These are phyloP conservation scores for Nyssa sinensis DNA, from an alignment of 148 eudicot species.

Conservation along the genomic window DNA sequence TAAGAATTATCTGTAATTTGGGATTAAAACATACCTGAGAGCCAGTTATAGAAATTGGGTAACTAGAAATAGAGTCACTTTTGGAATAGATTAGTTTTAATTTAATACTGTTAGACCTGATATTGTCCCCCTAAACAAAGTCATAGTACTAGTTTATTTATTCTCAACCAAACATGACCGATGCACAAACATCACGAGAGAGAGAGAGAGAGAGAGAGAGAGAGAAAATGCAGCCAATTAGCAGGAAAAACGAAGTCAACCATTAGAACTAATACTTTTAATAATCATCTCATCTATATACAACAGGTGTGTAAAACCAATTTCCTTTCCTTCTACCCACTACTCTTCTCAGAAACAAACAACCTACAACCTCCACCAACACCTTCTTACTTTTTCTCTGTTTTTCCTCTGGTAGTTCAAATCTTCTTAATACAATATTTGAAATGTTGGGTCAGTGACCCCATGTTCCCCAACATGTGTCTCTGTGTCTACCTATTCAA, in stretches of 20 bases:
- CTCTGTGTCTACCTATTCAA: slow-evolving; percentile 22
- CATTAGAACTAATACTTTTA: not conserved
- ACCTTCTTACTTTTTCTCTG: not conserved
- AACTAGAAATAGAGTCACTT: too few species aligned
- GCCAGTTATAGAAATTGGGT: too few species aligned
- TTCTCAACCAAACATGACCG: too few species aligned
- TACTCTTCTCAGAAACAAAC: not conserved
- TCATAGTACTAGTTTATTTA: too few species aligned
- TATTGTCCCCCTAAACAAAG: too few species aligned
- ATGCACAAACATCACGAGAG: too few species aligned
- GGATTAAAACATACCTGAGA: too few species aligned
- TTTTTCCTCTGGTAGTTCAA: slow-evolving; percentile 10
- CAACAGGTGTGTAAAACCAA: slow-evolving; percentile 9
- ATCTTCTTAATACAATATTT: slow-evolving; percentile 18
- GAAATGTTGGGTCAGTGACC: slow-evolving; percentile 25
- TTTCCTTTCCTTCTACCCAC: not conserved
- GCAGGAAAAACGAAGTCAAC: slow-evolving; percentile 13
- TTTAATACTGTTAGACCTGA: too few species aligned
- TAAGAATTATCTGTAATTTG: too few species aligned
- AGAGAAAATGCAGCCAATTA: not conserved
- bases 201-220: not conserved
- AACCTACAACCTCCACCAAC: not conserved
- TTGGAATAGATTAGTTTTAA: too few species aligned
- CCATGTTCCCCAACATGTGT: slow-evolving; percentile 9
- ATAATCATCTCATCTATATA: slow-evolving; percentile 7